These are phyloP conservation scores for Lophiotrema nucula DNA, from an alignment of 495 filamentous ascomycete species.

Conservation along the genomic window DNA sequence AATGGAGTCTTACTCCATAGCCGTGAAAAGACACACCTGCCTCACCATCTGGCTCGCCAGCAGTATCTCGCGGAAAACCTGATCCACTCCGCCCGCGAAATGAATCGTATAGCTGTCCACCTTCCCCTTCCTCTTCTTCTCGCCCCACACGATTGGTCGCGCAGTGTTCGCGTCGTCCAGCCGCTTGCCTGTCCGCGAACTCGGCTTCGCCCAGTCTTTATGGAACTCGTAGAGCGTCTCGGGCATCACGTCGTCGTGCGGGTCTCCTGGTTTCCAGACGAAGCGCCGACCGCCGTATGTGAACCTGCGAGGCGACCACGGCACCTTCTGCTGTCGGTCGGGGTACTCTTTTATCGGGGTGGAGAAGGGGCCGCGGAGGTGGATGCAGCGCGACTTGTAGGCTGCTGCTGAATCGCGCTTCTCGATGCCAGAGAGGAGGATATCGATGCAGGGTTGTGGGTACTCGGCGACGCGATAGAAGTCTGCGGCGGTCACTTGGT, in stretches of 20 bases:
- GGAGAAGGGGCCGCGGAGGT: slow-evolving; percentile 20
- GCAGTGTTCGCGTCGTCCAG: slow-evolving; percentile 18
- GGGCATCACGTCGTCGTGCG: slow-evolving; percentile 29
- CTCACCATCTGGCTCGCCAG: slow-evolving; percentile 30
- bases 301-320: slow-evolving; percentile 27
- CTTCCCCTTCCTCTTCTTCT: slow-evolving; percentile 27
- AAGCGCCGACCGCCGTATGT: slow-evolving; percentile 26
- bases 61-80: slow-evolving; percentile 26
- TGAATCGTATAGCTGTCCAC: slow-evolving; percentile 30
- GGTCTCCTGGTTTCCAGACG: slow-evolving; percentile 30
- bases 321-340: slow-evolving; percentile 24
- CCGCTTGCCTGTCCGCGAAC: slow-evolving; percentile 22
- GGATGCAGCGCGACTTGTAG: slow-evolving; percentile 29
- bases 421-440: slow-evolving; percentile 21
- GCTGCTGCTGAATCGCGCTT: slow-evolving; percentile 14
- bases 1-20: slow-evolving; percentile 21
- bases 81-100: slow-evolving; percentile 28
- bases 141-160: slow-evolving; percentile 20
- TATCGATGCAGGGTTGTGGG: slow-evolving; percentile 15
- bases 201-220: slow-evolving; percentile 24
- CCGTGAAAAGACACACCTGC: slow-evolving; percentile 31
- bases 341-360: slow-evolving; percentile 27
- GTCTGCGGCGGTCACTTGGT: slow-evolving; percentile 19
- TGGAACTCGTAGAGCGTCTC: slow-evolving; percentile 30
- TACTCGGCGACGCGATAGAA: slow-evolving; percentile 30